phyloP scores from a whole-genome alignment of 2,329 filamentous ascomycete species.

The Helminthosporium solani region DNA sequence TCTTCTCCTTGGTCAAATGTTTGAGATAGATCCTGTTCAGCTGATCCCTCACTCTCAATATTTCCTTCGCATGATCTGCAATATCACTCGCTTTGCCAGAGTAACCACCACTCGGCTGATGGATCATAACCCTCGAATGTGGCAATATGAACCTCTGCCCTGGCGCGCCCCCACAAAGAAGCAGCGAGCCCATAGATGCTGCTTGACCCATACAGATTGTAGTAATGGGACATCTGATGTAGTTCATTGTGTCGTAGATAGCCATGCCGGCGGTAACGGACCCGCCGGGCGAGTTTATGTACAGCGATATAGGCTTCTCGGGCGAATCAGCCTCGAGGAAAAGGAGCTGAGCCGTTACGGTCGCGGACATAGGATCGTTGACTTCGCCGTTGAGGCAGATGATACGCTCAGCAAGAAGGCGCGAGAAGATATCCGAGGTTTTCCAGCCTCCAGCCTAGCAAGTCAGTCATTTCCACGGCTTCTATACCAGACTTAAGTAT shows the following conservation, averaged over 20 bases:
- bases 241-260: constrained; percentile 99
- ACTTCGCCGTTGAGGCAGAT: constrained; percentile 90
- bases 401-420: constrained; percentile 73
- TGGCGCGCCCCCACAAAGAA: constrained; percentile 81
- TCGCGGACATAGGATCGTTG: constrained; percentile 87
- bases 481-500: neutral
- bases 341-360: constrained; percentile 90
- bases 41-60: constrained; percentile 79
- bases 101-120: constrained; percentile 83
- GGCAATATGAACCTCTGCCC: constrained; percentile 86
- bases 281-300: constrained; percentile 95
- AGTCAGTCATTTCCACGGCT: too few relatives aligned
- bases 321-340: constrained; percentile 98
- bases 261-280: constrained; percentile 81
- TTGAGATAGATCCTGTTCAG: constrained; percentile 86
- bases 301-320: constrained; percentile 92
- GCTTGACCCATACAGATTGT: constrained; percentile 95
- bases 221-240: constrained; percentile 88
- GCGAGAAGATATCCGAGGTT: constrained; percentile 52
- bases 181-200: constrained; percentile 88
- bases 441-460: constrained; percentile 52
- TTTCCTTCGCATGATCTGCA: constrained; percentile 95
- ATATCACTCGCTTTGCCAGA: constrained; percentile 75
- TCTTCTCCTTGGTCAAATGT: constrained; percentile 77
- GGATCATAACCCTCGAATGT: constrained; percentile 95